Evolutionary conservation across 768 basidiomycete genomes (phyloP), one percentile per base, ranked within the genome.

Genomic region (Leccinum ochraceum): DNA sequence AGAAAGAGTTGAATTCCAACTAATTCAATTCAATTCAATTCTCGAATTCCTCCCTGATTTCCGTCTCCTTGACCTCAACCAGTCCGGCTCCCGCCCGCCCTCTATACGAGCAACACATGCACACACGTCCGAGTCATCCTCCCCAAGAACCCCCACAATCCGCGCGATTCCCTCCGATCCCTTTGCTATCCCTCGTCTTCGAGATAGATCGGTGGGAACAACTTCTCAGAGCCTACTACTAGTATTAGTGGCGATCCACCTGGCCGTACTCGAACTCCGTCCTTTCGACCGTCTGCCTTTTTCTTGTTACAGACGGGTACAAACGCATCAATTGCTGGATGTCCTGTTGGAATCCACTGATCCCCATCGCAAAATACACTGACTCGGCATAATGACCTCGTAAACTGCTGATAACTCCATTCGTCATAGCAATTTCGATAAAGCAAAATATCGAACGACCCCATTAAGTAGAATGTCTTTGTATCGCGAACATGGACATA

Each of bases 241-340:
- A 0, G 0, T 28, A 28, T 7, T 28, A 28, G 28, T 30, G 34
- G 79, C 82, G 20, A 76, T 79, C 16, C 67, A 54, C 60, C 37
- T 64, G 53, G 2, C 86, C 86, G 63, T 85, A 89, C 54, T 79
- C 74, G 74, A 88, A 86, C 1, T 84, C 83, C 66, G 78, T 81
- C 51, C 76, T 73, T 3, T 83, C 76, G 20, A 81, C 75, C 51
- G 9, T 77, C 72, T 3, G 70, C 24, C 69, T n/a, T 79, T 14
- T 78, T 80, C 22, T 77, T 71, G 60, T 83, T 80, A 9, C 88
- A 71, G 13, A 85, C 61, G 2, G 83, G 84, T 13, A 76, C 68
- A 55, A 87, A 83, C 1, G 80, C 80, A 16, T 71, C 69, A 36
- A 78, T 66, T 26, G 85, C 86, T 87, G 61, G 17, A 52, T 44